Conservation (phyloP, 352 stramenopile species). For the Phytophthora sansomeana region DNA sequence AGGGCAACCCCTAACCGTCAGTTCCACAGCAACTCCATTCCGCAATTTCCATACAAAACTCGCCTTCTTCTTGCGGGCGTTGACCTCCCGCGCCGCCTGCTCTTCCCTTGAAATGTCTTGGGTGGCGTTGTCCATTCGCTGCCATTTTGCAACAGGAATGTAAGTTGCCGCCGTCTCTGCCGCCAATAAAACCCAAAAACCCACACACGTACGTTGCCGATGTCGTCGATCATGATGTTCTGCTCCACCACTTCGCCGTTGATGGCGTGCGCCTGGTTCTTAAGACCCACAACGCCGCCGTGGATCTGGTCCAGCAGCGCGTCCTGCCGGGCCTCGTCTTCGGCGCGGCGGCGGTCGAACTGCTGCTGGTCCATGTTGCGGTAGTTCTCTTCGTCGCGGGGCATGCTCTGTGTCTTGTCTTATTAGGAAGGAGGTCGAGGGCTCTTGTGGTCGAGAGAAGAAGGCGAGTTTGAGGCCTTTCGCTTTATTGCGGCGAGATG, state of each 20-base stretch:
- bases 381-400: slow-evolving; percentile 58
- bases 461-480: slow-evolving; percentile 12
- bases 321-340: slow-evolving; percentile 74
- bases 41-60: slow-evolving; percentile 21
- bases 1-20: slow-evolving; percentile 7
- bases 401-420: slow-evolving; percentile 26
- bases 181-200: neutral
- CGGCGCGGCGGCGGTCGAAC: slow-evolving; percentile 60
- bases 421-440: neutral
- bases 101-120: slow-evolving; percentile 71
- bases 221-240: slow-evolving; percentile 85
- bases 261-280: slow-evolving; percentile 86
- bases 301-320: slow-evolving; percentile 82
- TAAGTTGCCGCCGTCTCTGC: slow-evolving; percentile 18
- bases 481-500: slow-evolving; percentile 26
- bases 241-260: slow-evolving; percentile 87
- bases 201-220: slow-evolving; percentile 59
- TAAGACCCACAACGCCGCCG: slow-evolving; percentile 76
- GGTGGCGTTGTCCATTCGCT: slow-evolving; percentile 76
- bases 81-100: slow-evolving; percentile 64
- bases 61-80: slow-evolving; percentile 77
- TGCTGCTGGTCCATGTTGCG: slow-evolving; percentile 78
- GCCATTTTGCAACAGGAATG: slow-evolving; percentile 8
- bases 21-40: neutral
- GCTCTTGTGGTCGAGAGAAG: slow-evolving; percentile 32